Evolutionary conservation across 441 rosid genomes (phyloP).

Genomic region (Pelargonium cotyledonis): DNA sequence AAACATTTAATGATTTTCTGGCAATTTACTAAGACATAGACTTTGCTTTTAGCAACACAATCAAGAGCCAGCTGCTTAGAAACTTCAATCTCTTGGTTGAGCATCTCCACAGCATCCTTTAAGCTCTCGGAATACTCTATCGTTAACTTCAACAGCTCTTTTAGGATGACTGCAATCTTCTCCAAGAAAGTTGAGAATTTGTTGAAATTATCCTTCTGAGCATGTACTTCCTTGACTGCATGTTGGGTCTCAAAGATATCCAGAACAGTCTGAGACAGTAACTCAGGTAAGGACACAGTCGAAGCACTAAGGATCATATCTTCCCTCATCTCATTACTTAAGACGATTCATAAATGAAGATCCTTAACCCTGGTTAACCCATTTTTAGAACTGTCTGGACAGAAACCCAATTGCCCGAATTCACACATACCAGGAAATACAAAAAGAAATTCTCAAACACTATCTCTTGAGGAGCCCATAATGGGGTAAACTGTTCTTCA

Average conservation of each 20-base stretch:
- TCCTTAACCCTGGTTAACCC: slow-evolving; percentile 8
- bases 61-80: slow-evolving; percentile 22
- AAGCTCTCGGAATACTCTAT: slow-evolving; percentile 18
- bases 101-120: slow-evolving; percentile 21
- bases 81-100: slow-evolving; percentile 22
- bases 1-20: slow-evolving; percentile 20
- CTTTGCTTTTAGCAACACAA: slow-evolving; percentile 23
- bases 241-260: slow-evolving; percentile 20
- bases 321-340: slow-evolving; percentile 16
- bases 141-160: slow-evolving; percentile 24
- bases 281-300: slow-evolving; percentile 12
- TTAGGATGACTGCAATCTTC: slow-evolving; percentile 20
- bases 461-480: background rate
- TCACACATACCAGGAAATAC: background rate
- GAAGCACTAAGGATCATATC: slow-evolving; percentile 12
- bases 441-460: background rate
- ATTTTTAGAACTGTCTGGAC: background rate
- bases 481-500: background rate
- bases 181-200: slow-evolving; percentile 30
- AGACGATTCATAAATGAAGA: slow-evolving; percentile 6
- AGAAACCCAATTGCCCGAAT: background rate
- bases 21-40: slow-evolving; percentile 25
- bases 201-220: slow-evolving; percentile 29
- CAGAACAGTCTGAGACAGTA: slow-evolving; percentile 23
- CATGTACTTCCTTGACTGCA: slow-evolving; percentile 22